Percentiles rank a stretch among this genome's conserved stretches.
These are phyloP conservation scores for Kodamaea plutei DNA, from an alignment of 1,139 yeast genomes.

Conservation along the genomic window DNA sequence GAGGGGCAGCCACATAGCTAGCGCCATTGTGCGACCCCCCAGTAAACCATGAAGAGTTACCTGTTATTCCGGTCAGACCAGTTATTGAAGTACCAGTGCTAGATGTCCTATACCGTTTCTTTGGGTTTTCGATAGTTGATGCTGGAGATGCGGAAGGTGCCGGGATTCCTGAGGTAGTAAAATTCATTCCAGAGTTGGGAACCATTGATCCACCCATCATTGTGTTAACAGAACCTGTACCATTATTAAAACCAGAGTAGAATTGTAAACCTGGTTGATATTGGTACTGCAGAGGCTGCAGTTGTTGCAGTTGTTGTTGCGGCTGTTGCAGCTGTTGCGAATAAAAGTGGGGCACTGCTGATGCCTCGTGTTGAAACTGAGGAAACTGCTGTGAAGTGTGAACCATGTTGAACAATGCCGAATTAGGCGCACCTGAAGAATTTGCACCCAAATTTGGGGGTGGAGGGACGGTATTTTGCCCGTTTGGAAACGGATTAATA, in stretches of 20 bases:
- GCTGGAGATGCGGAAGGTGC: slow-evolving; percentile 1
- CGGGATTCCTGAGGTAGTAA: not conserved
- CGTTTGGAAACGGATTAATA: slow-evolving; percentile 12
- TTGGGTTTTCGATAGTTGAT: too few relatives aligned
- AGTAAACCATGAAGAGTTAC: too few relatives aligned
- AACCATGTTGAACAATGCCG: slow-evolving; percentile 11
- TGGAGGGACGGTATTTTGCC: slow-evolving; percentile 3
- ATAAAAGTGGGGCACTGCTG: slow-evolving; percentile 2
- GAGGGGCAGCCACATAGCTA: slow-evolving; percentile 6
- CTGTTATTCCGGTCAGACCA: not conserved
- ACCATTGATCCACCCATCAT: too few relatives aligned
- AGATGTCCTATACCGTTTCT: slow-evolving; percentile 6
- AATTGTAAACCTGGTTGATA: slow-evolving; percentile 10
- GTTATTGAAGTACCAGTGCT: slow-evolving; percentile 2
- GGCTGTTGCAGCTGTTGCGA: slow-evolving; percentile 1
- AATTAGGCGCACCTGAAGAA: slow-evolving; percentile 5
- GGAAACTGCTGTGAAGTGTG: slow-evolving; percentile 4
- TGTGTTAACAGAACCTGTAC: not conserved
- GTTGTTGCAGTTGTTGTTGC: slow-evolving; percentile 4
- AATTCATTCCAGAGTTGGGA: not conserved
- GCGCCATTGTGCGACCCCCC: slow-evolving; percentile 2
- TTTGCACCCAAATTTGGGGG: slow-evolving; percentile 1
- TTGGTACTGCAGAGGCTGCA: slow-evolving; percentile 7
- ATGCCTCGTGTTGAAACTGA: slow-evolving; percentile 9
- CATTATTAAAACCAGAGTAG: slow-evolving; percentile 1